Percentiles rank a stretch among this genome's conserved stretches.
phyloP scores from a whole-genome alignment of 2,329 filamentous ascomycete species.

The Apiospora arundinis region DNA sequence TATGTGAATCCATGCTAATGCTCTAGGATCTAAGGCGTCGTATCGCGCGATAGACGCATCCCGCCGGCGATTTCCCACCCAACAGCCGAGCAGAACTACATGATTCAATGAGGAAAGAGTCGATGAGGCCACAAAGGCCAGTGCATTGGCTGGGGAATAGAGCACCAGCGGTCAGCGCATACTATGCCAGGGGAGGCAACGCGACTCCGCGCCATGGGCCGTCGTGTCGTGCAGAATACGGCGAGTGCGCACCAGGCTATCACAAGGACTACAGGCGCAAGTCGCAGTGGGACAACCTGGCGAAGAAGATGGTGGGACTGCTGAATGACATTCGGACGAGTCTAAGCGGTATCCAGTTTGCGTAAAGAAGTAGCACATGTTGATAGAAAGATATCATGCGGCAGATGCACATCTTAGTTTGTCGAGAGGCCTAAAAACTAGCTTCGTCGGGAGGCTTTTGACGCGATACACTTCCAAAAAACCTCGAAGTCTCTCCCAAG shows the following conservation, averaged over 20 bases:
- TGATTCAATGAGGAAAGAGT: not conserved
- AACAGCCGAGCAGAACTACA: not conserved
- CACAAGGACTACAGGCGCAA: not conserved
- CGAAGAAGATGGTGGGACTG: not conserved
- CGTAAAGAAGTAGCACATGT: not conserved
- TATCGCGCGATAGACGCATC: too few relatives aligned
- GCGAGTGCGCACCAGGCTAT: not conserved
- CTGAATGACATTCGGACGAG: not conserved
- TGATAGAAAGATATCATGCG: too few relatives aligned
- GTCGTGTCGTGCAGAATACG: too few relatives aligned
- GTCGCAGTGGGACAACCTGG: not conserved
- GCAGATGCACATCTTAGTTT: slow-evolving; percentile 25
- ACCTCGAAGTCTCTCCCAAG: slow-evolving; percentile 48
- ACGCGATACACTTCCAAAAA: slow-evolving; percentile 45
- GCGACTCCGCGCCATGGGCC: too few relatives aligned
- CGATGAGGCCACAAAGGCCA: not conserved
- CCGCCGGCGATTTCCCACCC: too few relatives aligned
- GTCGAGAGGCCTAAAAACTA: slow-evolving; percentile 39
- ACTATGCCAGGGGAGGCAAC: slow-evolving; percentile 3
- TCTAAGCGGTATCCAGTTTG: not conserved
- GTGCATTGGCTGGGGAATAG: not conserved
- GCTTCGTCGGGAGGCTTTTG: slow-evolving; percentile 30
- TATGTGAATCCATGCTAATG: too few relatives aligned
- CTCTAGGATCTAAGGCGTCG: too few relatives aligned
- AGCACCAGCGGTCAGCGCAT: not conserved